phyloP scores from a whole-genome alignment of 441 rosid species.

The Adansonia gregorii region DNA sequence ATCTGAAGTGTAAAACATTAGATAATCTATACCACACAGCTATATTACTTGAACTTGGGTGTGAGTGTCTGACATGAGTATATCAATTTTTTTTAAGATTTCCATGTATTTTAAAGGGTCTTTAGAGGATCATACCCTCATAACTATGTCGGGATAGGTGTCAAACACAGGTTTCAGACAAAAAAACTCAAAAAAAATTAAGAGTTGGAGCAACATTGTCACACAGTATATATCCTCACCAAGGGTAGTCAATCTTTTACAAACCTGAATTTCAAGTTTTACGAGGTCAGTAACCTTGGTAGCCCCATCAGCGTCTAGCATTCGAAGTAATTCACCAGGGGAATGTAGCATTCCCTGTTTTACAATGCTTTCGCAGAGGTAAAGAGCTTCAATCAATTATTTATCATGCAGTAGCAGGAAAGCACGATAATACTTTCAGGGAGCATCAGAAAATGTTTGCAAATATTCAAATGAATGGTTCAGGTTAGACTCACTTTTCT shows the following conservation, averaged over 20 bases:
- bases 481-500: conserved; percentile 76
- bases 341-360: conserved; percentile 99
- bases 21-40: conserved; percentile 20
- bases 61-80: no score
- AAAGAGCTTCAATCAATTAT: conserved; percentile 58
- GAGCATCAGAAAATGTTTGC: conserved; percentile 10
- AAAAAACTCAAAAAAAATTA: no score
- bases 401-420: conserved; percentile 17
- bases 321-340: conserved; percentile 89
- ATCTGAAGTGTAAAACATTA: conserved; percentile 63
- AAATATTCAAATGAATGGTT: conserved; percentile 20
- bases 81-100: no score
- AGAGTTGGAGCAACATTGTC: neutral
- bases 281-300: conserved; percentile 85
- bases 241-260: conserved; percentile 30
- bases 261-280: conserved; percentile 92
- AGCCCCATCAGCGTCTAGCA: conserved; percentile 99
- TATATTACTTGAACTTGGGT: no score
- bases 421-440: conserved; percentile 14
- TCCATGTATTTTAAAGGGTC: no score
- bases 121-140: no score
- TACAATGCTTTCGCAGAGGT: conserved; percentile 74
- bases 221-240: neutral
- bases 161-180: no score
- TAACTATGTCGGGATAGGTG: no score